Evolutionary conservation across 1,139 yeast genomes (phyloP), one percentile per base, ranked within the genome.

Genomic region (Geotrichum armillariae): DNA sequence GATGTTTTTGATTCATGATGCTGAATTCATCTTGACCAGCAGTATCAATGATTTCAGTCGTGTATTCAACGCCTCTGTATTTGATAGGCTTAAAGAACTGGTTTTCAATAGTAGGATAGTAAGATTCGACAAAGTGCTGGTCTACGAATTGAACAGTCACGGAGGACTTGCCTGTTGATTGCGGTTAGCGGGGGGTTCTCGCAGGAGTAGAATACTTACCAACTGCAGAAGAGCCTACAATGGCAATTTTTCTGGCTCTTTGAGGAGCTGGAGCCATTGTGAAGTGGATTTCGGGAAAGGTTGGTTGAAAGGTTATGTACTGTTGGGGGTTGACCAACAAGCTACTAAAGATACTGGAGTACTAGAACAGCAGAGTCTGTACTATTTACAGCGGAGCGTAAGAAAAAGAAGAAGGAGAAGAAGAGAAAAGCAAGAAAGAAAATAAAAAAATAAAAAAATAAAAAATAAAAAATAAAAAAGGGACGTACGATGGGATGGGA

Each of bases 11-110:
- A 64, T 83, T 86, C 73, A 90, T 80, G 60, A 88, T 83, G 54
- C 89, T 81, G 65, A 84, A 87, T 71, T 90, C 96, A 67, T 90
- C 96, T 71, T 73, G 72, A n/a, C 97, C 97, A 0, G 96, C 96
- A 0, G 97, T 90, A 65, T 90, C 97, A 57, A 90, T 74, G 53
- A 90, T 86, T 66, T 90, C 96, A 25, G 93, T 80, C 51, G 86
- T 85, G 64, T 85, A 89, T 52, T 85, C 88, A 60, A 83, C 83
- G 56, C 86, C 87, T 58, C 84, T 81, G 67, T 83, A 80, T 55
- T 74, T 77, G 63, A 90, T 77, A 38, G 78, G 75, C 66, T 87
- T 88, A 62, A 84, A 78, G 69, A 87, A 88, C 68, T 89, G 94
- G 70, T 89, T 90, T 66, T 89, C 96, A 56, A 89, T 88, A 4